Conservation (phyloP, 2,329 filamentous ascomycete genomes). For the Cladobotryum mycophilum region DNA sequence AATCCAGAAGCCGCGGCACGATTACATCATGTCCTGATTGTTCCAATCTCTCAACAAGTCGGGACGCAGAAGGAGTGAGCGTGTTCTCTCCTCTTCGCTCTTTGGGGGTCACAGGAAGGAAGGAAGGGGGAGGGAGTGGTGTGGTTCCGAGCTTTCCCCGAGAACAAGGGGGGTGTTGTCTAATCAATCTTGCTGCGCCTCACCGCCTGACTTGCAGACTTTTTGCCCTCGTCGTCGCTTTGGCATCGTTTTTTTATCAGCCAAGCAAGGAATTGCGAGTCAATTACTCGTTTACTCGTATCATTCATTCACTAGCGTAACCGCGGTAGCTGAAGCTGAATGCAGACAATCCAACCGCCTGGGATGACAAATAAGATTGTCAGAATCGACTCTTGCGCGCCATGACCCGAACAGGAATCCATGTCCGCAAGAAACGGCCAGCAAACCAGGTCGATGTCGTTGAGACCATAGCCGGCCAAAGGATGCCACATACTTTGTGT, state of each 20-base stretch:
- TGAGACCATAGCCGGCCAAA: too few species aligned
- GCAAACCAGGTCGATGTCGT: too few species aligned
- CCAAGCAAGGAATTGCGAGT: constrained; percentile 5
- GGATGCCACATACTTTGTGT: too few species aligned
- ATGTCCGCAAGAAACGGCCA: constrained; percentile 5
- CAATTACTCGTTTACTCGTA: constrained; percentile 3
- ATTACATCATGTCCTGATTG: neutral
- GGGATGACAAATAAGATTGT: constrained; percentile 12
- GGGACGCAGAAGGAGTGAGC: too few species aligned
- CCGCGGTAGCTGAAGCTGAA: constrained; percentile 3
- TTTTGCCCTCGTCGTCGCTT: constrained; percentile 6
- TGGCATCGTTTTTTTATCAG: constrained; percentile 6
- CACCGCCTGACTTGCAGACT: constrained; percentile 14
- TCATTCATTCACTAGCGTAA: constrained; percentile 5
- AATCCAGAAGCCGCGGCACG: neutral
- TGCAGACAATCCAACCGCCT: neutral
- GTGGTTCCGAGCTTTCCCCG: constrained; percentile 10
- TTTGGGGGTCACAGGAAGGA: too few species aligned
- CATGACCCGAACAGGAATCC: constrained; percentile 16
- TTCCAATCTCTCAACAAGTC: neutral
- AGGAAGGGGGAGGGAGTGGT: neutral
- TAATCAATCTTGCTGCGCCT: constrained; percentile 8
- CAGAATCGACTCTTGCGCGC: neutral
- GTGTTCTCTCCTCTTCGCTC: too few species aligned
- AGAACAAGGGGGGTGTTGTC: neutral